A percentile compares a stretch with the other conserved stretches of the same genome.
phyloP scores from a whole-genome alignment of 345 rosid species.

The Limnanthes douglasii region DNA sequence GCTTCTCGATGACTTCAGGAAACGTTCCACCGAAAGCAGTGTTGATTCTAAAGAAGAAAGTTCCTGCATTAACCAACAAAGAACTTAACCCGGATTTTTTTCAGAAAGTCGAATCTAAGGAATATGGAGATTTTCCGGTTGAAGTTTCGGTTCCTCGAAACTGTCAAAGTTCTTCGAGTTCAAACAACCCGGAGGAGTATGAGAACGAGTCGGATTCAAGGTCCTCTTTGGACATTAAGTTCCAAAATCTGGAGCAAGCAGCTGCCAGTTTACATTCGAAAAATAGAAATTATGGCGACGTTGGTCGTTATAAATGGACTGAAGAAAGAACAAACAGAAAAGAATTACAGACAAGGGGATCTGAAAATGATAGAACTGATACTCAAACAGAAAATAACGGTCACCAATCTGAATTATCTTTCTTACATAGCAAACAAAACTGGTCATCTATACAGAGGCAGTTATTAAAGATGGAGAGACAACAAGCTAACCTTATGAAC shows the following conservation, averaged over 20 bases:
- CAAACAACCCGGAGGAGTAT: conserved; percentile 45
- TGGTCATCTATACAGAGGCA: conserved; percentile 96
- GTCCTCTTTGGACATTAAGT: too few relatives aligned
- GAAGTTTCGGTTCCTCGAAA: conserved; percentile 75
- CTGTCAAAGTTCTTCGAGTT: conserved; percentile 35
- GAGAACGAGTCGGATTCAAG: conserved; percentile 32
- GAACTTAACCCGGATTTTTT: conserved; percentile 88
- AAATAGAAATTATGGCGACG: conserved; percentile 20
- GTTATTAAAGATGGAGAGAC: conserved; percentile 75
- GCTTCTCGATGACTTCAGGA: conserved; percentile 34
- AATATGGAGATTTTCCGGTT: conserved; percentile 66
- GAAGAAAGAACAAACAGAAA: conserved; percentile 27
- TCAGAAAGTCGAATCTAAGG: conserved; percentile 57
- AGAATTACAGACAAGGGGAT: conserved; percentile 34
- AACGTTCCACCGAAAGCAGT: conserved; percentile 55
- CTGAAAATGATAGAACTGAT: conserved; percentile 36
- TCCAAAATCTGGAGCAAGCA: conserved; percentile 33
- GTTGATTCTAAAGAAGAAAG: conserved; percentile 64
- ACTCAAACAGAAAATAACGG: conserved; percentile 30
- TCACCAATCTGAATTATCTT: conserved; percentile 46
- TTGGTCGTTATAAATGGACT: conserved; percentile 18
- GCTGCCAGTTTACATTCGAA: conserved; percentile 14
- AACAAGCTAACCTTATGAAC: conserved; percentile 78
- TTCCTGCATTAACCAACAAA: conserved; percentile 63
- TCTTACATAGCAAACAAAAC: conserved; percentile 39